phyloP scores from a whole-genome alignment of 352 stramenopile genomes.

The Phytophthora parvispora region DNA sequence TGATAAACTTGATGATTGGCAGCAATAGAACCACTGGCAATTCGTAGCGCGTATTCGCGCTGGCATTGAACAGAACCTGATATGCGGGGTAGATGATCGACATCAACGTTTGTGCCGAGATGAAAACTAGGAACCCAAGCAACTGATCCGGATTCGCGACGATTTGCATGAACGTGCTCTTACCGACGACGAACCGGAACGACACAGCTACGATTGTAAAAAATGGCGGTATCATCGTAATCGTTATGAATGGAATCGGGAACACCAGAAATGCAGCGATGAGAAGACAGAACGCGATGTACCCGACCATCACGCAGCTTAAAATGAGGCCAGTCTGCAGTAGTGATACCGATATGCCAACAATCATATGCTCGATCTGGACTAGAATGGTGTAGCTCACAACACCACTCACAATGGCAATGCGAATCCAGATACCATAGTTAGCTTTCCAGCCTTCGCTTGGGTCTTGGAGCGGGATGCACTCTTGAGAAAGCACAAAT shows the following conservation, averaged over 20 bases:
- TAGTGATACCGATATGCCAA: conserved; percentile 6
- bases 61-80: conserved; percentile 20
- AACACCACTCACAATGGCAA: conserved; percentile 7
- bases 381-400: conserved; percentile 17
- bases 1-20: conserved; percentile 18
- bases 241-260: conserved; percentile 24
- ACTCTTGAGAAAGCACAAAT: conserved; percentile 20
- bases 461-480: conserved; percentile 16
- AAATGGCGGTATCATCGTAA: conserved; percentile 25
- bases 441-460: conserved; percentile 18
- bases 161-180: conserved; percentile 10
- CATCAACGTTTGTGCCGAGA: conserved; percentile 20
- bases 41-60: conserved; percentile 5
- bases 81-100: conserved; percentile 19
- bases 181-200: conserved; percentile 9
- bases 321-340: conserved; percentile 12
- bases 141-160: conserved; percentile 16
- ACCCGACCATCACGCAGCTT: conserved; percentile 6
- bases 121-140: conserved; percentile 16
- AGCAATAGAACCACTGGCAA: conserved; percentile 12
- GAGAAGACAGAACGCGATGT: conserved; percentile 10
- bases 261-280: conserved; percentile 14
- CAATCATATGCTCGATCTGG: conserved; percentile 17
- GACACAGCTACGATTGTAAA: conserved; percentile 12
- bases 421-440: conserved; percentile 24